Percentiles rank a stretch among this genome's conserved stretches.
phyloP scores from a whole-genome alignment of 768 basidiomycete genomes.

The Lentinula boryana region DNA sequence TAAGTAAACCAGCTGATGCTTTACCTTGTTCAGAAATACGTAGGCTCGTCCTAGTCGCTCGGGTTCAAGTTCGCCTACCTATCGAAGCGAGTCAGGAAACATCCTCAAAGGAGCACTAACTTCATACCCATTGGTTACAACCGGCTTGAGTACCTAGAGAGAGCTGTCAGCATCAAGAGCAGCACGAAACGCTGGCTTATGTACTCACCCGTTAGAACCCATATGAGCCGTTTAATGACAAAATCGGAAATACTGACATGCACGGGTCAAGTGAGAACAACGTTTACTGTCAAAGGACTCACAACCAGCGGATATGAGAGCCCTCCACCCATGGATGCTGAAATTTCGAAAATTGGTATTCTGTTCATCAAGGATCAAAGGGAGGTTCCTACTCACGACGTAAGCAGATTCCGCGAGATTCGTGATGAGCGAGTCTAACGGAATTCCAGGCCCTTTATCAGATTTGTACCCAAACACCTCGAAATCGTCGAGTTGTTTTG shows the following conservation, averaged over 20 bases:
- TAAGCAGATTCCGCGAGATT: conserved; percentile 51
- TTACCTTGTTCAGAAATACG: conserved; percentile 56
- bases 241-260: conserved; percentile 40
- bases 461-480: conserved; percentile 44
- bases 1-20: background rate
- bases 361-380: background rate
- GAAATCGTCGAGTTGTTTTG: conserved; percentile 57
- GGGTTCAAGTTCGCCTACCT: conserved; percentile 49
- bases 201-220: conserved; percentile 48
- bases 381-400: conserved; percentile 27
- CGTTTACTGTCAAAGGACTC: conserved; percentile 12
- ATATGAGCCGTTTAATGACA: conserved; percentile 52
- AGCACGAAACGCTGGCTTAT: conserved; percentile 10
- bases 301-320: conserved; percentile 55
- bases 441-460: conserved; percentile 27
- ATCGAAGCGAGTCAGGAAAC: background rate
- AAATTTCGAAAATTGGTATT: background rate
- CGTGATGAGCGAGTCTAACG: conserved; percentile 47
- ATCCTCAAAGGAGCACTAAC: background rate
- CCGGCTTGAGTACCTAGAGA: conserved; percentile 44
- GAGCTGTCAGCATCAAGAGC: conserved; percentile 16
- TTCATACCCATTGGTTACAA: conserved; percentile 53
- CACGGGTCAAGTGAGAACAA: background rate
- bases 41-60: conserved; percentile 54
- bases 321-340: conserved; percentile 56